These are phyloP conservation scores for Cercospora janseana DNA, from an alignment of 2,329 filamentous ascomycete species.

Conservation along the genomic window DNA sequence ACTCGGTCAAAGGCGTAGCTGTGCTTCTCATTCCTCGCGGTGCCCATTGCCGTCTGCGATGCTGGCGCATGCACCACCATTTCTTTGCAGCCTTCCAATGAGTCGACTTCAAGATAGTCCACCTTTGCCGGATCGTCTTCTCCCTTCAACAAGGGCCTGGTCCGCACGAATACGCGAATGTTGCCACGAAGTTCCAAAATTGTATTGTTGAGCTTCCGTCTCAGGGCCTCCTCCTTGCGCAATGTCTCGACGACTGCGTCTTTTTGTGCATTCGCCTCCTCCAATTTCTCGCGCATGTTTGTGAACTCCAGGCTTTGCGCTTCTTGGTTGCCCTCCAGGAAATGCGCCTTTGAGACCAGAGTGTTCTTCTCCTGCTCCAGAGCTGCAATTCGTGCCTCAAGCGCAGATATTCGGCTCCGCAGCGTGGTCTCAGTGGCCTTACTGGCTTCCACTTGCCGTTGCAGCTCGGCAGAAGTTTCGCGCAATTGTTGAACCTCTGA, in stretches of 20 bases:
- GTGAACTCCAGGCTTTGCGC: constrained; percentile 84
- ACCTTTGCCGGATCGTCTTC: constrained; percentile 68
- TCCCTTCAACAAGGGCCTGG: constrained; percentile 70
- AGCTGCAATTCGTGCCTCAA: constrained; percentile 54
- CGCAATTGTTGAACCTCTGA: constrained; percentile 49
- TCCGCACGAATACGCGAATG: constrained; percentile 95
- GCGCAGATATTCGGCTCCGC: constrained; percentile 52
- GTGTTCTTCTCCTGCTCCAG: constrained; percentile 74
- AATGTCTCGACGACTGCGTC: constrained; percentile 75
- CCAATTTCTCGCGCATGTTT: constrained; percentile 74
- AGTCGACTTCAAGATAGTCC: constrained; percentile 66
- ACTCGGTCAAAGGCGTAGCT: constrained; percentile 92
- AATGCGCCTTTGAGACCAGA: constrained; percentile 78
- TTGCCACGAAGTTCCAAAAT: constrained; percentile 98
- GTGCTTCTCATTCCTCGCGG: constrained; percentile 72
- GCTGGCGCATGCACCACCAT: constrained; percentile 80
- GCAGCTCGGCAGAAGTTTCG: constrained; percentile 27
- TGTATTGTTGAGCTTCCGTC: constrained; percentile 92
- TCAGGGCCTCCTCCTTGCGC: constrained; percentile 84
- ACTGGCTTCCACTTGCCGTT: constrained; percentile 47
- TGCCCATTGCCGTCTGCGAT: constrained; percentile 76
- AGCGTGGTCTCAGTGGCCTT: constrained; percentile 59
- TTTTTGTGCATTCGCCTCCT: constrained; percentile 69
- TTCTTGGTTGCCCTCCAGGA: constrained; percentile 85
- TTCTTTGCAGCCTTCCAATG: constrained; percentile 78